Base-by-base conservation (phyloP, 345 rosid genomes). In the Kandelia obovata region DNA sequence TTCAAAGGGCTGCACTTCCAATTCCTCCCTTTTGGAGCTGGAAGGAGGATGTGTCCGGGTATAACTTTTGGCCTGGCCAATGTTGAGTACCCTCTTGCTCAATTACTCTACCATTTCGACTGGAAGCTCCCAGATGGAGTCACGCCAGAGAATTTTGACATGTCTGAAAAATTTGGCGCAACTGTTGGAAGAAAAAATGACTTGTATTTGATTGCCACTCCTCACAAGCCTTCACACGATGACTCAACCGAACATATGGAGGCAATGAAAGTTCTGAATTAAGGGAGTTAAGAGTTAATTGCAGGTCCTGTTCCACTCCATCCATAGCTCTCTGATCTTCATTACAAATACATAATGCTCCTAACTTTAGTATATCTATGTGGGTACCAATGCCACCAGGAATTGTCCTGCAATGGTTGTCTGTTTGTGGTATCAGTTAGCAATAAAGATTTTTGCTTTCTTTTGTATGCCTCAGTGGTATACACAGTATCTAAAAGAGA, bases 41-140 rank as follows among this genome's bases (percentile, higher is more conserved):
- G 60, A 28, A 26, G 21, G 55, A 74, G 78, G 37, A 70, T 75
- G 2, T 75, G 78, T 59, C 78, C 63, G 1, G 74, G 71, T 3
- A 58, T 70, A 28, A 19, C 63, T 4, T 75, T 63, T 65, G 74
- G 70, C 7, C 9, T 70, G n/a, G 71, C 58, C 1, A 68, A 58
- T 23, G 65, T 75, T 31, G 70, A 75, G 66, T 61, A 64, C 37
- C 56, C 66, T 19, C 19, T 75, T 5, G 74, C 78, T 3, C 39
- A 30, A 9, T 52, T 70, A 35, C 67, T 75, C 4, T 75, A 75
- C 61, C 66, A 65, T 52, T 75, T 65, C n/a, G 56, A 75, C 17
- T 75, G 74, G 67, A 35, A 59, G 5, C 57, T 75, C 8, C 74
- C 63, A 17, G 21, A 69, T 10, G 67, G 67, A 19, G 23, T 52